phyloP scores from a whole-genome alignment of 208 protist species.

The Leishmania guyanensis region DNA sequence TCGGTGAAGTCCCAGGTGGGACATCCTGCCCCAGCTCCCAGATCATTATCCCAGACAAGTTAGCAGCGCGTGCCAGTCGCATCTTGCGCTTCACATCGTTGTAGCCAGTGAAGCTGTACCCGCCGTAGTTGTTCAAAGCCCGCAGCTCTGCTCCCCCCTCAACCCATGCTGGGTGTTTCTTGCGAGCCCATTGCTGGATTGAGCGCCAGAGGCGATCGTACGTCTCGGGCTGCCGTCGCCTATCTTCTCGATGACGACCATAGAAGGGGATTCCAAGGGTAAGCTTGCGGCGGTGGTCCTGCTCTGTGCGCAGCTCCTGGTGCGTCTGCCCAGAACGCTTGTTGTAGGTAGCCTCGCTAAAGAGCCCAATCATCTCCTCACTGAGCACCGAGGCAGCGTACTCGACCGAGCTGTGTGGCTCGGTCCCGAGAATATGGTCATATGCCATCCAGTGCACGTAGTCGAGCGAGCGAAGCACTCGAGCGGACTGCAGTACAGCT shows the following conservation, averaged over 20 bases:
- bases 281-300: slow-evolving; percentile 36
- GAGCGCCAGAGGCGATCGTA: slow-evolving; percentile 48
- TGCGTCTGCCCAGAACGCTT: not conserved
- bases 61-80: slow-evolving; percentile 39
- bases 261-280: slow-evolving; percentile 77
- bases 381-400: slow-evolving; percentile 35
- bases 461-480: slow-evolving; percentile 38
- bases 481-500: slow-evolving; percentile 26
- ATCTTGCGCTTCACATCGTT: slow-evolving; percentile 54
- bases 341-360: not conserved
- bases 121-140: slow-evolving; percentile 35
- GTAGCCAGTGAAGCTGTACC: slow-evolving; percentile 49
- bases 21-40: slow-evolving; percentile 82
- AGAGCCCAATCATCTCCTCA: slow-evolving; percentile 19
- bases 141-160: slow-evolving; percentile 33
- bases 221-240: slow-evolving; percentile 35
- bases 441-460: slow-evolving; percentile 79
- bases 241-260: slow-evolving; percentile 36
- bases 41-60: slow-evolving; percentile 69
- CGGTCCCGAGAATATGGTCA: slow-evolving; percentile 34
- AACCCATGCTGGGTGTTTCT: slow-evolving; percentile 33
- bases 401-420: slow-evolving; percentile 35
- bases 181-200: slow-evolving; percentile 39
- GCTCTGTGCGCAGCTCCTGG: not conserved
- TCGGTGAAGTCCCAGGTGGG: slow-evolving; percentile 39